Evolutionary conservation across 2,329 filamentous ascomycete species (phyloP), one percentile per base, ranked within the genome.

Genomic region (Colletotrichum karsti): DNA sequence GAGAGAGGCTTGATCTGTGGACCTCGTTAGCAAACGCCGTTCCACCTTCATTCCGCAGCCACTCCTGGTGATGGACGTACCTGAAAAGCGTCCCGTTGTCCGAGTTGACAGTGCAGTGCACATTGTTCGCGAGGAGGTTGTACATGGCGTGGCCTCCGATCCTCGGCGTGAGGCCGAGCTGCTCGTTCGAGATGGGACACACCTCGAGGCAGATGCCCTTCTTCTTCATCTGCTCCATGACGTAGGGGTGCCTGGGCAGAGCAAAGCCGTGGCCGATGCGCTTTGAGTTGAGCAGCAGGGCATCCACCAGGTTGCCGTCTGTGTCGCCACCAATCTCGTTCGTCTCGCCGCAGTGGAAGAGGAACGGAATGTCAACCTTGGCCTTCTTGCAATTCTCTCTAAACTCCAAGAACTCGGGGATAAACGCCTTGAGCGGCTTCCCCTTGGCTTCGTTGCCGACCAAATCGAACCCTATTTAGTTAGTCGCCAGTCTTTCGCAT

Each of bases 261-360:
- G 92, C 88, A 72, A 91, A 93, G 1, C 92, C 92, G 73, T 94
- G 92, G 0, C 92, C 92, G 56, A 94, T 92, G 13, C 92, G 89
- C 78, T 89, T 91, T 2, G 91, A 84, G 13, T 87, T 83, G 3
- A 94, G 82, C 1, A 91, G 78, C 2, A 93, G 83, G 4, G 92
- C 90, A 70, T 93, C 91, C 55, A 90, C 83, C 0, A 94, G 80
- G 74, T 94, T 94, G 18, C 86, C 89, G 70, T 93, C 90, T 1
- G 85, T 84, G 5, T 89, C 86, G 24, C 84, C 85, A 39, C 91
- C 91, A 8, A 87, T 84, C 30, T 93, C 89, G 5, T 93, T 82
- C 1, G 92, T 93, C 79, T 94, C 92, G 24, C 92, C 92, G 70
- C 92, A 93, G 78, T 94, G 92, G 73, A 94, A 92, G 41, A 94